Conservation (phyloP, 352 stramenopile genomes). For the Pythium utonaiense region DNA sequence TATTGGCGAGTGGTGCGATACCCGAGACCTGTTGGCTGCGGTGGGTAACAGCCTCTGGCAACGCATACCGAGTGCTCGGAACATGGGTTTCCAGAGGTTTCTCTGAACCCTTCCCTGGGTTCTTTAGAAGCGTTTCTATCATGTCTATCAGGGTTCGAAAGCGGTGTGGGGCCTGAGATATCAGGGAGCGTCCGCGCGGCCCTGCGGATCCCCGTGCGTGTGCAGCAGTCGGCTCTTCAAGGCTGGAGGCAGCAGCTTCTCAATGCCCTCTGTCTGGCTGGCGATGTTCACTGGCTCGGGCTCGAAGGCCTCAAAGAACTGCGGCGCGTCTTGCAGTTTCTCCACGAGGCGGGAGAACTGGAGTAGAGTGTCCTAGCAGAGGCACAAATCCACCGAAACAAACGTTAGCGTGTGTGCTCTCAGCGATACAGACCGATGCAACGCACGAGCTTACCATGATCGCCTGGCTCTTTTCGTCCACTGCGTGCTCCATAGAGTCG, state of each 20-base stretch:
- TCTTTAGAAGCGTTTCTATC: not conserved
- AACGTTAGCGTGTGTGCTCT: not conserved
- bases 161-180: not conserved
- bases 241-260: not conserved
- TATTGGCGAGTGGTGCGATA: not conserved
- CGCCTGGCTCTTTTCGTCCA: constrained; percentile 50
- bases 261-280: not conserved
- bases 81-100: constrained; percentile 7
- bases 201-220: no score
- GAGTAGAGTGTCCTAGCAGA: constrained; percentile 48
- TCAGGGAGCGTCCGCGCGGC: no score
- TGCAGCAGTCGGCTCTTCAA: constrained; percentile 13
- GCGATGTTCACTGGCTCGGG: not conserved
- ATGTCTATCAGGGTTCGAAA: not conserved
- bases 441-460: constrained; percentile 33
- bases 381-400: no score
- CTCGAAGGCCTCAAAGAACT: constrained; percentile 35
- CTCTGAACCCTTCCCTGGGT: constrained; percentile 9
- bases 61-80: not conserved
- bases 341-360: constrained; percentile 58
- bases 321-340: constrained; percentile 45
- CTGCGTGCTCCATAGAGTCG: constrained; percentile 35
- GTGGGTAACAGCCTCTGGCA: constrained; percentile 1
- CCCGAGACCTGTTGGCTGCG: not conserved
- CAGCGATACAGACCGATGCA: not conserved